Base-by-base conservation (phyloP, 306 rosid species). In the Malus domestica region DNA sequence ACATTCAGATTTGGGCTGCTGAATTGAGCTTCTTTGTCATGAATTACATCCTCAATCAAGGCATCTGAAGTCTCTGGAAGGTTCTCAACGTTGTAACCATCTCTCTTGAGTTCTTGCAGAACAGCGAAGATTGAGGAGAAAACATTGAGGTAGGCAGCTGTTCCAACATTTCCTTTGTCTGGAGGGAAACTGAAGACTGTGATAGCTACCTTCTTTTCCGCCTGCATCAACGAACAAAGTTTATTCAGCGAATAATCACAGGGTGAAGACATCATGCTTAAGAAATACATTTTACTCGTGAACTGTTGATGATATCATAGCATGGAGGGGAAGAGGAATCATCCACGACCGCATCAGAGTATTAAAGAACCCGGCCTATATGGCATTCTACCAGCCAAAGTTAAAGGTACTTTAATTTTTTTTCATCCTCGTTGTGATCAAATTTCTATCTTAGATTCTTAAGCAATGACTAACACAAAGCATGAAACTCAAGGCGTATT, bases 131-230 rank as follows among this genome's bases (percentile, higher is more conserved):
- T 90, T 87, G 99, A 96, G 51, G 96, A 85, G 71, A 96, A 96
- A 75, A 96, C 99, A 70, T 96, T 96, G 35, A 96, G 91, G 80
- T 96, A 96, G 66, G 99, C 99, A 65, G 99, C 98, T 14, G 93
- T 91, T 83, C 99, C 99, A 12, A 96, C 96, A 79, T 96, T 96
- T 79, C 99, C 99, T 84, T 96, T 96, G 87, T 96, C 99, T 22
- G 99, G 99, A 33, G 99, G 99, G 87, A 92, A 96, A 79, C 99
- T 96, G 90, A 96, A 96, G 79, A 96, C 96, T 1, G 99, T 96
- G 73, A 96, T 89, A 14, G 99, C 99, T 49, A 92, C 74, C 84
- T 61, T 96, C 87, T 96, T 96, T 84, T 86, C 96, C 20, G 79
- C 87, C 98, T 96, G 93, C 80, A 80, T 46, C 69, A 75, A 70